A percentile compares a stretch with the other conserved stretches of the same genome.
Conservation (phyloP, 306 rosid species). For the Gleditsia sinensis region DNA sequence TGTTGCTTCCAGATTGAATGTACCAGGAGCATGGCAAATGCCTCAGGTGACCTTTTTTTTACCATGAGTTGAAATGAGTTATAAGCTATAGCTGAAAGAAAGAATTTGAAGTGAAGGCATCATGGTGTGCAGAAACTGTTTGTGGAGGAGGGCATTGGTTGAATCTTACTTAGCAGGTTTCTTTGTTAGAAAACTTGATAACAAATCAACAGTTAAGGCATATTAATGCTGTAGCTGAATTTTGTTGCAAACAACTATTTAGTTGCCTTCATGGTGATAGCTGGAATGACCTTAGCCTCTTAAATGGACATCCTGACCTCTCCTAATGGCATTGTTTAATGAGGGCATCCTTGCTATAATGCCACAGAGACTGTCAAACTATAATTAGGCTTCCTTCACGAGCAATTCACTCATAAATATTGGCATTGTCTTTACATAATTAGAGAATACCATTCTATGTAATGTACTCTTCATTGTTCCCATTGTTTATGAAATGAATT, state of each 20-base stretch:
- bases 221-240: background rate
- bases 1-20: constrained; percentile 93
- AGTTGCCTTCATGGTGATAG: background rate
- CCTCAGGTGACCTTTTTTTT: constrained; percentile 73
- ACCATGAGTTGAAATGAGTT: background rate
- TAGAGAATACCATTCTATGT: background rate
- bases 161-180: background rate
- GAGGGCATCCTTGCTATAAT: background rate
- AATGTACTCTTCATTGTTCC: background rate
- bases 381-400: background rate
- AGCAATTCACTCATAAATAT: background rate
- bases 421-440: background rate
- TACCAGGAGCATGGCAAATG: constrained; percentile 99
- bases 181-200: background rate
- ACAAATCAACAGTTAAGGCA: background rate
- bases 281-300: background rate
- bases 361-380: constrained; percentile 2
- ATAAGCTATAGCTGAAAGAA: background rate
- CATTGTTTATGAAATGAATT: background rate
- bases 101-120: background rate
- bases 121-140: background rate
- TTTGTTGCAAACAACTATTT: background rate
- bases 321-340: constrained; percentile 1
- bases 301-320: background rate
- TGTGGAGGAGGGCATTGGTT: background rate